phyloP scores from a whole-genome alignment of 192 early-diverging fungal species.

The Haplosporangium gracile region DNA sequence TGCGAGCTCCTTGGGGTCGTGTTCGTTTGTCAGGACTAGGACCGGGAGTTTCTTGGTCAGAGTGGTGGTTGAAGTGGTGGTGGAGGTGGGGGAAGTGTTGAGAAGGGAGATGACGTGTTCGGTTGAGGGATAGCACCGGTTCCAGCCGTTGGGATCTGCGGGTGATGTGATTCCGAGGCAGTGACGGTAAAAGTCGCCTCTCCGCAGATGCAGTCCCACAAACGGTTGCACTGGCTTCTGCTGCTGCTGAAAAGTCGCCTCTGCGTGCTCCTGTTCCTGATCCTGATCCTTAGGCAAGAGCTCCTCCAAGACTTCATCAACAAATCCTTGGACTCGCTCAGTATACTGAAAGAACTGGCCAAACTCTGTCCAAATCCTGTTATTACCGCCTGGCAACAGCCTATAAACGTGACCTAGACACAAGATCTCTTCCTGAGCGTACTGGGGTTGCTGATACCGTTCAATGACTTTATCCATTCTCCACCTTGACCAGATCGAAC shows the following conservation, averaged over 20 bases:
- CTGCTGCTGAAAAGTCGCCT: conserved; percentile 23
- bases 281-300: conserved; percentile 12
- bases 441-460: conserved; percentile 41
- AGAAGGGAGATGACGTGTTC: conserved; percentile 42
- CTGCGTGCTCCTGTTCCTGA: not conserved
- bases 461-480: conserved; percentile 53
- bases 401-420: conserved; percentile 50
- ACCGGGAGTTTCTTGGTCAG: conserved; percentile 19
- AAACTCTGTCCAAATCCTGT: conserved; percentile 45
- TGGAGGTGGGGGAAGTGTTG: not conserved
- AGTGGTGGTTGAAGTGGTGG: not conserved
- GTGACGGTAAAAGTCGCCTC: conserved; percentile 42
- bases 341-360: conserved; percentile 44
- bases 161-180: conserved; percentile 47
- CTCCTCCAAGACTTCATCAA: conserved; percentile 29
- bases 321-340: conserved; percentile 22
- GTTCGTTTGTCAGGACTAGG: conserved; percentile 42
- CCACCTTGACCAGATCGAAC: conserved; percentile 40
- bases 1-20: conserved; percentile 30
- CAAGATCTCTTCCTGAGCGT: conserved; percentile 30
- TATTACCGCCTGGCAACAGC: conserved; percentile 34
- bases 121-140: conserved; percentile 47
- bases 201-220: conserved; percentile 36
- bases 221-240: conserved; percentile 7
- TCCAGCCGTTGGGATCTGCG: conserved; percentile 52